Conservation (phyloP, 495 filamentous ascomycete genomes). For the Chaetomium tenue region DNA sequence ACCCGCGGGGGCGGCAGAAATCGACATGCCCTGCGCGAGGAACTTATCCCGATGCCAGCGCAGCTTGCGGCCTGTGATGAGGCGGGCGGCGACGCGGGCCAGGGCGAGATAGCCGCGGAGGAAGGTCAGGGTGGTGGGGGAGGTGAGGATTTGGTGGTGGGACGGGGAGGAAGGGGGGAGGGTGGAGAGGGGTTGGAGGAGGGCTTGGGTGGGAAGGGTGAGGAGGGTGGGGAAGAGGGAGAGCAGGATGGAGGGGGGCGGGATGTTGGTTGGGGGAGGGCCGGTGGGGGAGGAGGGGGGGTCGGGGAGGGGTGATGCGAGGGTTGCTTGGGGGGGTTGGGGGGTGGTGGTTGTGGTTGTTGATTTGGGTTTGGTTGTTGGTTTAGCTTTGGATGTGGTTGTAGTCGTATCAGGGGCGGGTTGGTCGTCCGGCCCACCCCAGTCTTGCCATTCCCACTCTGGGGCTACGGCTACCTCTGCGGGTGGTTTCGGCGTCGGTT, state of each 20-base stretch:
- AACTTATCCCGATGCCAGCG: constrained; percentile 87
- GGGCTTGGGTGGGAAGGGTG: constrained; percentile 49
- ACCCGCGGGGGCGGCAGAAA: constrained; percentile 59
- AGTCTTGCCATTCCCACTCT: constrained; percentile 47
- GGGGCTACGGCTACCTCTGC: constrained; percentile 12
- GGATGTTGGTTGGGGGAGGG: constrained; percentile 78
- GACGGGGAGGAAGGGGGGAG: constrained; percentile 48
- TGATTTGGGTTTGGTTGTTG: background rate
- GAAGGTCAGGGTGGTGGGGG: constrained; percentile 55
- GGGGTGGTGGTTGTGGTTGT: constrained; percentile 1
- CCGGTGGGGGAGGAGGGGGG: constrained; percentile 11
- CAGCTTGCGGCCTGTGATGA: constrained; percentile 80
- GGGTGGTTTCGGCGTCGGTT: constrained; percentile 13
- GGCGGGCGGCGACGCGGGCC: constrained; percentile 66
- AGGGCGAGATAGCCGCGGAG: constrained; percentile 54
- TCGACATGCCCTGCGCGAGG: constrained; percentile 84
- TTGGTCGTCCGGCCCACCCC: constrained; percentile 27
- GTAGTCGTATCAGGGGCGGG: constrained; percentile 4
- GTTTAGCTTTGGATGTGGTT: background rate
- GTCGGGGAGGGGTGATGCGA: too few relatives aligned
- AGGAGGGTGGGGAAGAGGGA: constrained; percentile 69
- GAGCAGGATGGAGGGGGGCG: constrained; percentile 80
- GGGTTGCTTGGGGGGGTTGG: background rate
- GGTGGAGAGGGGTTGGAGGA: constrained; percentile 56
- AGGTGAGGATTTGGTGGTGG: constrained; percentile 56